phyloP scores from a whole-genome alignment of 495 filamentous ascomycete species.

The Aspergillus funiculosus region DNA sequence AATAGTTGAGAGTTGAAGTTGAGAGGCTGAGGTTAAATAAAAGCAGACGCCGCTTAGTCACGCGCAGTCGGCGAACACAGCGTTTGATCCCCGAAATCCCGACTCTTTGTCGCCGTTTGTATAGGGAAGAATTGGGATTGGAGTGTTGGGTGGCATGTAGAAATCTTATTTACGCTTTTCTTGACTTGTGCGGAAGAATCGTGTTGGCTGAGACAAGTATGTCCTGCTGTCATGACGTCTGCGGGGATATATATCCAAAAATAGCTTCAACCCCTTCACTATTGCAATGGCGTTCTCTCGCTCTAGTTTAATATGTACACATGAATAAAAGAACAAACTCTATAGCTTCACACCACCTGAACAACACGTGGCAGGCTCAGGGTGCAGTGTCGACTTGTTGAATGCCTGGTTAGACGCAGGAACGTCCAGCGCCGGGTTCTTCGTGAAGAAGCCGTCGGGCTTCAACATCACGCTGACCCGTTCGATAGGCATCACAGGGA shows the following conservation, averaged over 20 bases:
- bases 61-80: background rate
- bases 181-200: no score
- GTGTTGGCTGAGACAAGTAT: no score
- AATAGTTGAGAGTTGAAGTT: background rate
- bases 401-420: constrained; percentile 36
- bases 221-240: no score
- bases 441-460: constrained; percentile 69
- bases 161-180: no score
- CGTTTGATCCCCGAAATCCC: background rate
- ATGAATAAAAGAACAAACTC: no score
- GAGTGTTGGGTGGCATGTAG: no score
- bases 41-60: constrained; percentile 3
- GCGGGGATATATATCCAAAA: no score
- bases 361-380: constrained; percentile 32
- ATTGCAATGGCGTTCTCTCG: no score
- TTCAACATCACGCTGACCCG: constrained; percentile 54
- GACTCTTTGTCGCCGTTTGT: no score
- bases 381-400: constrained; percentile 36
- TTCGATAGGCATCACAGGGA: constrained; percentile 59
- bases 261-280: no score
- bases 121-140: no score
- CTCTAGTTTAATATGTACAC: no score
- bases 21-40: background rate
- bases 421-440: constrained; percentile 70
- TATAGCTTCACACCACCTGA: constrained; percentile 32